Percentiles rank a stretch among this genome's conserved stretches.
Conservation (phyloP, 2,329 filamentous ascomycete species). For the Aspergillus vadensis region DNA sequence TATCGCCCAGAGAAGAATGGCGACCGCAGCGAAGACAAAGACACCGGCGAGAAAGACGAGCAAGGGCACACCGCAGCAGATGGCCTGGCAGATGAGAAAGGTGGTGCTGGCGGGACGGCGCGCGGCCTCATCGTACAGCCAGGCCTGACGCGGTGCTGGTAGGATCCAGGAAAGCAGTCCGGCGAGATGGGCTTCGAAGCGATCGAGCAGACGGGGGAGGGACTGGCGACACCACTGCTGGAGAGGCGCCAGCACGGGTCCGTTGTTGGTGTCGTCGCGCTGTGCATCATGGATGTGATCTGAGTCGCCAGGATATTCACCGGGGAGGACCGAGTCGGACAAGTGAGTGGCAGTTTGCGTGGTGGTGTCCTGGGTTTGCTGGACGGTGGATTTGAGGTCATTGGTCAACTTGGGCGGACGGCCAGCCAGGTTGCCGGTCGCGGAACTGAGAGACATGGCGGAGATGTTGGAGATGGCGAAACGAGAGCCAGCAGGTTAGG, state of each 20-base stretch:
- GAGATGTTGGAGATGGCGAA: neutral
- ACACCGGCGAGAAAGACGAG: conserved; percentile 37
- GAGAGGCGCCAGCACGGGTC: conserved; percentile 21
- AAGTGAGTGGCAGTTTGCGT: conserved; percentile 22
- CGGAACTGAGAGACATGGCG: conserved; percentile 31
- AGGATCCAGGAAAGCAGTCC: conserved; percentile 28
- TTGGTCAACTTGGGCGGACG: conserved; percentile 21
- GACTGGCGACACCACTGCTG: conserved; percentile 22
- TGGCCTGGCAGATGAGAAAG: conserved; percentile 35
- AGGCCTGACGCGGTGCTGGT: conserved; percentile 30
- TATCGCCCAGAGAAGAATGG: conserved; percentile 33
- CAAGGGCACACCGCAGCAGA: conserved; percentile 39
- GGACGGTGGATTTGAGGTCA: conserved; percentile 18
- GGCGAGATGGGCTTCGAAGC: conserved; percentile 29
- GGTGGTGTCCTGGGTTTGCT: conserved; percentile 17
- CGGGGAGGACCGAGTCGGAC: conserved; percentile 26
- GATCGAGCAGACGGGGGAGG: conserved; percentile 29
- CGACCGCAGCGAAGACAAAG: conserved; percentile 36
- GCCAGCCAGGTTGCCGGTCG: conserved; percentile 24
- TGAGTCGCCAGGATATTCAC: conserved; percentile 31
- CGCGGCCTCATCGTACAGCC: conserved; percentile 32
- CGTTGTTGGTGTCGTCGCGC: conserved; percentile 16
- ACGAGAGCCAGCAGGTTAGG: too few relatives aligned
- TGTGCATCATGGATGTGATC: neutral
- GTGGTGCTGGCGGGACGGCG: conserved; percentile 35